Evolutionary conservation across 768 basidiomycete species (phyloP).

Genomic region (Podaxis mareebaensis): DNA sequence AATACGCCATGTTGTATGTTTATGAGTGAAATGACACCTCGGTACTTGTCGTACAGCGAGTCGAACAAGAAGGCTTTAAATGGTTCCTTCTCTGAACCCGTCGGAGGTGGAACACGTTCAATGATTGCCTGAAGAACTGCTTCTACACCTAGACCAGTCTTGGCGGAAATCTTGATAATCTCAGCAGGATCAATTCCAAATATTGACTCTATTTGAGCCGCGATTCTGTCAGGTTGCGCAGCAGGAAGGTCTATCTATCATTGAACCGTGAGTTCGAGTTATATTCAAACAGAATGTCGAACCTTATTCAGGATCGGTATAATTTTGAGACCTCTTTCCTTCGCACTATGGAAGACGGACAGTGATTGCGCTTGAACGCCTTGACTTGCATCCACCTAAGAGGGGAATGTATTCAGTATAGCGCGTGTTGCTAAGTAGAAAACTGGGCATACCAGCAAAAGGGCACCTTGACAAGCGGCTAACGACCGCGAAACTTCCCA

Average conservation of each 20-base stretch:
- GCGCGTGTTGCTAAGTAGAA: conserved; percentile 2
- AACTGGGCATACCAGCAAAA: conserved; percentile 44
- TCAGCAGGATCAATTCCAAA: conserved; percentile 78
- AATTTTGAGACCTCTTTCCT: conserved; percentile 76
- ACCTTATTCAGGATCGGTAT: conserved; percentile 96
- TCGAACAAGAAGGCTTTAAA: conserved; percentile 92
- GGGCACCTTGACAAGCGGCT: conserved; percentile 91
- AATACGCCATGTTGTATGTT: conserved; percentile 79
- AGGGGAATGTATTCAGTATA: not conserved
- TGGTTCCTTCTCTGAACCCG: conserved; percentile 47
- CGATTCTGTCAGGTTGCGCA: conserved; percentile 79
- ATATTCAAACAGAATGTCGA: conserved; percentile 7
- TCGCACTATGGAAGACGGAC: conserved; percentile 89
- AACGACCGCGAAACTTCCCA: conserved; percentile 95
- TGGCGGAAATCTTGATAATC: conserved; percentile 85
- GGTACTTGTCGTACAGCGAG: conserved; percentile 93
- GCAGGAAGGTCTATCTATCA: conserved; percentile 88
- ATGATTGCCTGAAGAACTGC: conserved; percentile 78
- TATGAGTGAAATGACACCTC: conserved; percentile 93
- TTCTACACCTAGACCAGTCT: conserved; percentile 85
- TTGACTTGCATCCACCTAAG: conserved; percentile 93
- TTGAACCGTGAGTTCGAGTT: conserved; percentile 11
- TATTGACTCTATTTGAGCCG: conserved; percentile 77
- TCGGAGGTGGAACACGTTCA: conserved; percentile 82
- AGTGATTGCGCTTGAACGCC: conserved; percentile 98